Base-by-base conservation (phyloP, 768 basidiomycete species). In the Filobasidium wieringae region DNA sequence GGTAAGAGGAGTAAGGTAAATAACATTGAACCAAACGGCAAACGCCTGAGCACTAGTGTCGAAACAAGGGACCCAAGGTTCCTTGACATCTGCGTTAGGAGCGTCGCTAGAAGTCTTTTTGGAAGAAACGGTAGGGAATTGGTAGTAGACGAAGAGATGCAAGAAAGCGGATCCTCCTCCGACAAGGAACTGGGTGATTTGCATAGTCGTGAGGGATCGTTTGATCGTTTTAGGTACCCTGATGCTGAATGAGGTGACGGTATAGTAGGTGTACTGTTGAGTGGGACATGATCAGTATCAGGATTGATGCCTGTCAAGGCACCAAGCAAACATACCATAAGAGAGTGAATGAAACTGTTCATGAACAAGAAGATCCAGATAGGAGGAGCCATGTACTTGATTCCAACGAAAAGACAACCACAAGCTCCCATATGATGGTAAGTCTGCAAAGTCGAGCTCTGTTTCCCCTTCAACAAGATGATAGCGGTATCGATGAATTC, bases 371-470 rank as follows among this genome's bases (percentile, higher is more conserved):
- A 63, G 56, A 62, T 49, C 40, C 55, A 57, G 45, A 63, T 61
- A 6, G 66, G 66, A 37, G 58, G 58, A 8, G 49, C 45, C 54
- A 59, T 51, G 32, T 58, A 57, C 14, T 53, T 39, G 53, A 63
- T 57, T 2, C 62, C 64, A n/a, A 59, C 60, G 24, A 51, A 67
- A 59, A 67, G 64, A 34, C 63, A 60, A 24, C 59, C 36, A 37
- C 66, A 57, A 12, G 68, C 66, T 1, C 68, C 68, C 30, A 58
- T 55, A 63, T 70, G 68, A 53, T 70, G 68, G 58, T 68, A 70
- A 12, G 33, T 51, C 52, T 69, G 68, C 49, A 67, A 59, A 19
- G 51, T 51, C 47, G 49, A 60, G 32, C 62, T 64, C 49, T 68
- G 65, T 59, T 66, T 68, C 19, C 68, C 68, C 61, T 70, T 68